These are phyloP conservation scores for Cystobasidiaceae sp. DNA, from an alignment of 1,284 basidiomycete genomes.

Conservation along the genomic window DNA sequence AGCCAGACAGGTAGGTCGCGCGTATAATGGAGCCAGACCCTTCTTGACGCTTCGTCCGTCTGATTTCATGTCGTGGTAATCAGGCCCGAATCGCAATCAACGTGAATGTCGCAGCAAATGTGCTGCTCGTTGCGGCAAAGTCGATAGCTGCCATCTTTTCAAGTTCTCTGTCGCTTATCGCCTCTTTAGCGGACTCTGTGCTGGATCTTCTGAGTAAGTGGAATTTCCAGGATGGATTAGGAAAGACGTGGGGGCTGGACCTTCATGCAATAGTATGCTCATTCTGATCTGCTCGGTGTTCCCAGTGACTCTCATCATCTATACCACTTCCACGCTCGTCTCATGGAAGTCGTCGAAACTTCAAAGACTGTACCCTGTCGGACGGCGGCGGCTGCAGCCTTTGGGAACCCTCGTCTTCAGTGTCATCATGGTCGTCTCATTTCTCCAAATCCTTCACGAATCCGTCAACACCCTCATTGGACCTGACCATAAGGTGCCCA, in stretches of 20 bases:
- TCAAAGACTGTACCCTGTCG: constrained; percentile 51
- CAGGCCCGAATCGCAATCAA: constrained; percentile 35
- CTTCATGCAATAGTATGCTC: neutral
- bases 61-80: too few species aligned
- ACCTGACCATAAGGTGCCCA: constrained; percentile 41
- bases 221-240: too few species aligned
- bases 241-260: neutral
- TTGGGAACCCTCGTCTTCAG: constrained; percentile 50
- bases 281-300: neutral
- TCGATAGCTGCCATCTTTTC: constrained; percentile 53
- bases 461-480: constrained; percentile 48
- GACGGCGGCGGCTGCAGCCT: constrained; percentile 52
- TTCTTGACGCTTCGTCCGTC: too few species aligned
- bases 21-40: too few species aligned
- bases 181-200: constrained; percentile 54
- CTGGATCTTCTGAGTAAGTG: constrained; percentile 52
- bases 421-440: constrained; percentile 41
- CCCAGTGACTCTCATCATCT: constrained; percentile 47
- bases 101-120: constrained; percentile 48
- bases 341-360: constrained; percentile 32
- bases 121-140: constrained; percentile 53
- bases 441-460: constrained; percentile 51
- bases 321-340: constrained; percentile 23
- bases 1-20: constrained; percentile 10
- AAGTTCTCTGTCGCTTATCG: constrained; percentile 55